phyloP scores from a whole-genome alignment of 192 early-diverging fungal species.

The Gamsiella multidivaricata region DNA sequence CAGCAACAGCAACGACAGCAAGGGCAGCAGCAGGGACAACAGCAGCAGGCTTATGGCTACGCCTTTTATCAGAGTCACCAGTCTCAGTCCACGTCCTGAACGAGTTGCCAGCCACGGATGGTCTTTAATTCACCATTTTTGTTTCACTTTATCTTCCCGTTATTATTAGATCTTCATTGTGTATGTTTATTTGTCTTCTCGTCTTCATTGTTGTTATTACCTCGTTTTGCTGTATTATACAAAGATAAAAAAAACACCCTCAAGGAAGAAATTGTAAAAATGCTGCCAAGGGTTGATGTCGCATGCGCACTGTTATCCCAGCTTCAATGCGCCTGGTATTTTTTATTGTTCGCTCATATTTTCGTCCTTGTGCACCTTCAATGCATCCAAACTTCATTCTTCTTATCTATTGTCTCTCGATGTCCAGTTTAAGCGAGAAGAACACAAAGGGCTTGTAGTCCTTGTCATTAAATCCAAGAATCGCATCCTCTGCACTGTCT shows the following conservation, averaged over 20 bases:
- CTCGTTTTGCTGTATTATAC: background rate
- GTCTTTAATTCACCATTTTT: background rate
- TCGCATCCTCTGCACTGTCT: conserved; percentile 71
- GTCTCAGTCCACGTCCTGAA: background rate
- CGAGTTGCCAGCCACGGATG: background rate
- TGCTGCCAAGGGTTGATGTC: too few relatives aligned
- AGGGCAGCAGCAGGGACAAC: conserved; percentile 3
- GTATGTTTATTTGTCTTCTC: background rate
- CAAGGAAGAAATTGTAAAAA: too few relatives aligned
- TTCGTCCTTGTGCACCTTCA: too few relatives aligned
- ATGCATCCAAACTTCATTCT: background rate
- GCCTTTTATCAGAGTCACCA: conserved; percentile 1
- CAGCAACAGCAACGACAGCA: conserved; percentile 20
- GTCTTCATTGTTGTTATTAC: background rate
- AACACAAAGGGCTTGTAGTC: conserved; percentile 93
- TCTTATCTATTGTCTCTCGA: conserved; percentile 43
- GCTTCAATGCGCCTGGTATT: too few relatives aligned
- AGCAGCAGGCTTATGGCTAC: conserved; percentile 6
- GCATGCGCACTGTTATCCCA: too few relatives aligned
- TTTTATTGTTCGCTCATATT: background rate
- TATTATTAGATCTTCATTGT: too few relatives aligned
- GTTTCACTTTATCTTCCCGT: too few relatives aligned
- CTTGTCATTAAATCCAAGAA: conserved; percentile 94
- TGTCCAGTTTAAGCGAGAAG: conserved; percentile 73
- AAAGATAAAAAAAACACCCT: too few relatives aligned